Evolutionary conservation across 306 rosid genomes (phyloP), one percentile per base, ranked within the genome.

Genomic region (Cucurbita moschata): DNA sequence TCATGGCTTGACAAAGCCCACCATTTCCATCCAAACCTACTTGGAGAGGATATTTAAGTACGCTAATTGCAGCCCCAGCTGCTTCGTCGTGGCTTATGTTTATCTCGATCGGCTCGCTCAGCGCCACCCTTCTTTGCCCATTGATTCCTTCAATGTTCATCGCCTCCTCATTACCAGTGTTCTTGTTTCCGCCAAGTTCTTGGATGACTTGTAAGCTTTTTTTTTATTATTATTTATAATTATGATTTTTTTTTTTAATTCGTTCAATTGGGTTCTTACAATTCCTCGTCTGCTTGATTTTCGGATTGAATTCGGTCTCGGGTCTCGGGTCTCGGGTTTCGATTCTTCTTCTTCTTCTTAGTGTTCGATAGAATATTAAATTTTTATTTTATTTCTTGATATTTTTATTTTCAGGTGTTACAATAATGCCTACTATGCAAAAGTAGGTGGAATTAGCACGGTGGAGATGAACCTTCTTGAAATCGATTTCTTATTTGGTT

Each of bases 391-490:
- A 19, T 19, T 19, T 19, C 21, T 19, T 19, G 21, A 19, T 19
- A 26, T 26, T 30, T 30, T 30, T 30, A 30, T n/a, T 71, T 71
- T 4, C 77, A 92, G 98, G 77, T 90, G 81, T 81, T 92, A 92
- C 85, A 92, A 90, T 82, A 92, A 92, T 85, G 98, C 98, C 3
- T 92, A 85, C 87, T 92, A 85, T 84, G 98, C 92, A 21, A 92
- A 89, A 84, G 96, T 92, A 73, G 98, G 98, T 77, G 96, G 98
- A 76, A 92, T 92, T 63, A 88, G 91, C 76, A 89, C 91, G 19
- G 56, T 80, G 51, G 98, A 92, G 80, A 90, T 92, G 92, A 92
- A 92, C 75, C 81, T 83, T 72, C 96, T 92, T 52, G 96, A 92
- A 67, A 75, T 92, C 81, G 98, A 92, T 49, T 89, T 92, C 75